A percentile compares a stretch with the other conserved stretches of the same genome.
These are phyloP conservation scores for Agarophyton chilense DNA, from an alignment of 23 red algal genomes.

Conservation along the genomic window DNA sequence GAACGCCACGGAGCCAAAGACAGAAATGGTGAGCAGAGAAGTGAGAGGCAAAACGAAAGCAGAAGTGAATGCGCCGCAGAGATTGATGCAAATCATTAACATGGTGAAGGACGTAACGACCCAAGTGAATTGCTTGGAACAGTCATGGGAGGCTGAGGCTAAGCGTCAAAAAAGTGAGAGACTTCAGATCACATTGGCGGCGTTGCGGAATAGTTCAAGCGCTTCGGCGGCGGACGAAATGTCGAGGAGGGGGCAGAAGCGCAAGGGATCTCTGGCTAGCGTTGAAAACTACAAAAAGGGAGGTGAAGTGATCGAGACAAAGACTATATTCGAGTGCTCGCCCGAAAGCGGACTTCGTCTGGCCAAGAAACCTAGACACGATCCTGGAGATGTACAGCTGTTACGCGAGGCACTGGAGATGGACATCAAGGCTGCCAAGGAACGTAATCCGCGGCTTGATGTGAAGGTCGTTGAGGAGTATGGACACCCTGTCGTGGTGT, in stretches of 20 bases:
- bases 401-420: conserved; percentile 69
- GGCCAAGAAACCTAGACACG: conserved; percentile 62
- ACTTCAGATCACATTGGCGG: conserved; percentile 72
- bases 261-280: conserved; percentile 35
- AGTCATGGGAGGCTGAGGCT: neutral
- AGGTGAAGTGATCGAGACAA: conserved; percentile 31
- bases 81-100: neutral
- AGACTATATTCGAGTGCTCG: conserved; percentile 58
- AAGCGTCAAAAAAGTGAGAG: conserved; percentile 57
- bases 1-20: too few species aligned
- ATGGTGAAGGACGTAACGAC: neutral
- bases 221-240: conserved; percentile 13
- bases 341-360: conserved; percentile 52
- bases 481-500: conserved; percentile 70
- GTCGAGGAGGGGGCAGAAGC: conserved; percentile 1
- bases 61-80: neutral
- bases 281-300: conserved; percentile 32
- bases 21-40: too few species aligned
- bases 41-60: neutral
- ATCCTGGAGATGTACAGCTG: conserved; percentile 47
- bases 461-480: conserved; percentile 63
- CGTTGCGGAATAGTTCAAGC: conserved; percentile 45
- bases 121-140: neutral
- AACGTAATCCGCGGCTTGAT: conserved; percentile 34
- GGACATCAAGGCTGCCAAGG: conserved; percentile 60